phyloP scores from a whole-genome alignment of 139 green algal genomes.

The Gonium pectorale region DNA sequence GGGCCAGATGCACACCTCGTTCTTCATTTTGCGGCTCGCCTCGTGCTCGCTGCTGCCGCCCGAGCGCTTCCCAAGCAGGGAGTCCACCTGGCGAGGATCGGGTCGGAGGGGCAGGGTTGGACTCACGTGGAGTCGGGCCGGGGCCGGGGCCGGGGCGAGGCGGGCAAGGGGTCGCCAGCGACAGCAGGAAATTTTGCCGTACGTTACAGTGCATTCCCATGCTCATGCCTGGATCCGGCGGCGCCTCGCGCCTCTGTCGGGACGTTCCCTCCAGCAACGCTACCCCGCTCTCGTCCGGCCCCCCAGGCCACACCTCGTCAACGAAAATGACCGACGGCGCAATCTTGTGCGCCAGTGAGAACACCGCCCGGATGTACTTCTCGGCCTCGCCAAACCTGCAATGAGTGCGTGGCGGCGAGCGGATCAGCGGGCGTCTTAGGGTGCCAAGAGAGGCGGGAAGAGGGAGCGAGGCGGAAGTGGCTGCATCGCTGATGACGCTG shows the following conservation, averaged over 20 bases:
- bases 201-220: no score
- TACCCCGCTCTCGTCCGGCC: no score
- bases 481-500: no score
- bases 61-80: slow-evolving; percentile 12
- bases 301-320: slow-evolving; percentile 71
- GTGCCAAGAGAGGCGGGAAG: not conserved
- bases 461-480: no score
- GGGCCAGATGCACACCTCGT: slow-evolving; percentile 39
- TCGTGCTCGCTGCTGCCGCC: slow-evolving; percentile 68
- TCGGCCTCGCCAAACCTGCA: slow-evolving; percentile 11
- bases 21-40: slow-evolving; percentile 84
- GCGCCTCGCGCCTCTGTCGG: no score
- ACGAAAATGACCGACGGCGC: slow-evolving; percentile 83
- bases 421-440: not conserved
- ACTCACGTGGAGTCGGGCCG: not conserved
- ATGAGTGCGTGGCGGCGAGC: not conserved
- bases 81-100: slow-evolving; percentile 47
- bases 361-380: slow-evolving; percentile 63
- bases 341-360: slow-evolving; percentile 77
- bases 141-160: no score
- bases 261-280: no score
- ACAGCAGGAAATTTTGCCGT: no score
- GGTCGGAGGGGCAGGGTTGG: slow-evolving; percentile 14
- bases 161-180: no score
- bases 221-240: no score